Evolutionary conservation across 2,329 filamentous ascomycete species (phyloP).

Genomic region (Colletotrichum sp.): DNA sequence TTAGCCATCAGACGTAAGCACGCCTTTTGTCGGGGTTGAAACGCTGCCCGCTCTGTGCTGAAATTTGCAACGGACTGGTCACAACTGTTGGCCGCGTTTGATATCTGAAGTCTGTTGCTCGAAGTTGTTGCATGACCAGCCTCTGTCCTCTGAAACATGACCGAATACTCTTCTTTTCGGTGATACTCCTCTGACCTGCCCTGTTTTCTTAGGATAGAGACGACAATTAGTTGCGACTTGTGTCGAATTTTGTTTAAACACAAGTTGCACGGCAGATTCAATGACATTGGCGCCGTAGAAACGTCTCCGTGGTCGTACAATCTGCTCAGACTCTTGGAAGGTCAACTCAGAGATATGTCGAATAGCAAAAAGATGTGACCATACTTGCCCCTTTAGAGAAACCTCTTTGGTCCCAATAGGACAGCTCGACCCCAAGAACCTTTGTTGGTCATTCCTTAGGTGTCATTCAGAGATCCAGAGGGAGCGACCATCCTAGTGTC

Average conservation of each 20-base stretch:
- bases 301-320: not conserved
- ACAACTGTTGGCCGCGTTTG: not conserved
- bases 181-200: not conserved
- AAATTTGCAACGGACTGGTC: not conserved
- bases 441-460: not conserved
- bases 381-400: not conserved
- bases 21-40: not conserved
- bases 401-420: not conserved
- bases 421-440: not conserved
- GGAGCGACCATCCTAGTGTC: too few relatives aligned
- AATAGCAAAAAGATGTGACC: not conserved
- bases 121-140: not conserved
- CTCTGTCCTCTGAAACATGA: not conserved
- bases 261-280: not conserved
- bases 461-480: not conserved
- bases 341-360: not conserved
- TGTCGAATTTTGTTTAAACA: not conserved
- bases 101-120: not conserved
- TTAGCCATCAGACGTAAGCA: not conserved
- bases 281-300: too few relatives aligned
- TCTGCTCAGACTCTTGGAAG: not conserved
- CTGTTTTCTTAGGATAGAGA: not conserved
- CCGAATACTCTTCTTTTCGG: not conserved
- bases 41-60: not conserved
- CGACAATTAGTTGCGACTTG: not conserved